Percentiles rank a stretch among this genome's conserved stretches.
phyloP scores from a whole-genome alignment of 768 basidiomycete species.

The Boletus sp. region DNA sequence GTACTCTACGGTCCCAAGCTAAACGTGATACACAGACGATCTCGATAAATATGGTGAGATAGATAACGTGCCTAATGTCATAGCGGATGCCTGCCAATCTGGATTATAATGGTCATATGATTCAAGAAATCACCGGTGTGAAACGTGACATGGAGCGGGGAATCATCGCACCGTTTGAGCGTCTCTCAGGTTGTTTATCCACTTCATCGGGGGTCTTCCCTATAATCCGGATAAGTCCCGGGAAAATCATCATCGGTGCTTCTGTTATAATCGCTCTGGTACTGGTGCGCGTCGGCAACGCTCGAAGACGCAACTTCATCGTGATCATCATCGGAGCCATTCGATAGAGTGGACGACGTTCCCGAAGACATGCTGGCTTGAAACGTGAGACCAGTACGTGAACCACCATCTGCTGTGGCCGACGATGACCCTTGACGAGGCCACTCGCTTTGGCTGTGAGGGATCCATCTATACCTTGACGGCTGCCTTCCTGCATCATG shows the following conservation, averaged over 20 bases:
- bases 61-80: conserved; percentile 1
- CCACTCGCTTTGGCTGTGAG: conserved; percentile 35
- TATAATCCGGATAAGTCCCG: conserved; percentile 14
- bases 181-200: neutral
- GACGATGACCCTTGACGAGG: conserved; percentile 13
- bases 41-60: conserved; percentile 20
- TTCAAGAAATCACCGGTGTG: conserved; percentile 13
- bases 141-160: neutral
- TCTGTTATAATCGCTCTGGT: conserved; percentile 26
- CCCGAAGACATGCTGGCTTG: conserved; percentile 37
- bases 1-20: conserved; percentile 49
- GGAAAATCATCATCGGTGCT: conserved; percentile 11
- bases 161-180: neutral
- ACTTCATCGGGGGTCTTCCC: neutral
- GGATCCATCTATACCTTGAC: conserved; percentile 39
- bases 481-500: conserved; percentile 37
- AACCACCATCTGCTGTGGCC: conserved; percentile 11
- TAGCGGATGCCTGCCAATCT: neutral
- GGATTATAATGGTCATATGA: conserved; percentile 15
- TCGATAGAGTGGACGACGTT: conserved; percentile 33
- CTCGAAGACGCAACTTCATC: conserved; percentile 36
- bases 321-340: conserved; percentile 28
- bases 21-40: conserved; percentile 13
- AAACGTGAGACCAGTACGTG: conserved; percentile 32
- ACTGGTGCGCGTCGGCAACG: conserved; percentile 27